Conservation (phyloP, 805 yeast genomes). For the Lachancea dasiensis region DNA sequence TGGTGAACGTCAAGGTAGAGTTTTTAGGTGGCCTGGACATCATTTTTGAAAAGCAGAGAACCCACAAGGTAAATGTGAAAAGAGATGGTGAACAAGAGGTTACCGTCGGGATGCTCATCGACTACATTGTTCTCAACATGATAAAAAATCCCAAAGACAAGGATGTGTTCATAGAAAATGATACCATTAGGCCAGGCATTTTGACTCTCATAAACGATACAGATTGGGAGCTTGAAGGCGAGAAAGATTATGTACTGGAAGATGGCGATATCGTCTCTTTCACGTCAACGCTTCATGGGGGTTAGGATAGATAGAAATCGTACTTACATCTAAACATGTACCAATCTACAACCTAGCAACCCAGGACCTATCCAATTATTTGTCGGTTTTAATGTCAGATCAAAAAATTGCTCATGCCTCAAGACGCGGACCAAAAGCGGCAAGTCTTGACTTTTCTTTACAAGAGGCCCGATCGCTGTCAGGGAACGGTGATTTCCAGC, state of each 20-base stretch:
- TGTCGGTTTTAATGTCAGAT: constrained; percentile 40
- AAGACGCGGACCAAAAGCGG: constrained; percentile 22
- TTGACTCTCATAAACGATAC: constrained; percentile 87
- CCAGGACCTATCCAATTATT: constrained; percentile 61
- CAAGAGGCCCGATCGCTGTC: constrained; percentile 39
- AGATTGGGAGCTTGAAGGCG: constrained; percentile 95
- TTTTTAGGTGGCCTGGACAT: constrained; percentile 79
- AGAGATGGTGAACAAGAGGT: constrained; percentile 37
- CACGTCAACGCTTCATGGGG: constrained; percentile 94
- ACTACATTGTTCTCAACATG: constrained; percentile 46
- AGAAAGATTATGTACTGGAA: constrained; percentile 72
- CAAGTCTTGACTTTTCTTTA: constrained; percentile 35
- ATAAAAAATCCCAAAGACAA: constrained; percentile 56
- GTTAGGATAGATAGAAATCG: constrained; percentile 36
- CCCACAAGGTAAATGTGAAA: constrained; percentile 44
- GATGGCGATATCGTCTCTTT: constrained; percentile 74
- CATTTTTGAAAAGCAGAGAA: constrained; percentile 55
- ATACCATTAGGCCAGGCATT: constrained; percentile 82
- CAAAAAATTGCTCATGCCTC: constrained; percentile 30
- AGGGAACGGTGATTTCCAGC: constrained; percentile 52
- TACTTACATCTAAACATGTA: constrained; percentile 10
- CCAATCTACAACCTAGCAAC: constrained; percentile 58
- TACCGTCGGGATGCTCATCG: constrained; percentile 46
- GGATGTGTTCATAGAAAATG: constrained; percentile 77
- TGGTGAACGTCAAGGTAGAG: constrained; percentile 38